These are phyloP conservation scores for Nematocida ironsii DNA, from an alignment of 371 early-diverging fungal species.

Conservation along the genomic window DNA sequence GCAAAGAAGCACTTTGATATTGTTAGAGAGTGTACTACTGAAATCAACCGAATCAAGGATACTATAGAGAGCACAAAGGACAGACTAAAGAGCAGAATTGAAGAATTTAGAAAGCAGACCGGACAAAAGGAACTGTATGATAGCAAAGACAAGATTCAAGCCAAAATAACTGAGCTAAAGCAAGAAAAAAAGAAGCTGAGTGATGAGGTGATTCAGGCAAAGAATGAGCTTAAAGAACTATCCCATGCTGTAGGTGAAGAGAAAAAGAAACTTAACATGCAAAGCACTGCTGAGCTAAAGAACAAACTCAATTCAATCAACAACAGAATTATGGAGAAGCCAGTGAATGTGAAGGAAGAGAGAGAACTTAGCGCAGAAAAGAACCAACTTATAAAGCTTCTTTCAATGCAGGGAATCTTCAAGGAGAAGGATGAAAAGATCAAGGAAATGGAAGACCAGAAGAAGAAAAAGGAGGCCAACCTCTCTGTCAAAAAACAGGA, in stretches of 20 bases:
- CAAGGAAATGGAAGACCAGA: constrained; percentile 51
- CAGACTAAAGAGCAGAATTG: constrained; percentile 42
- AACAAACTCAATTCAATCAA: constrained; percentile 34
- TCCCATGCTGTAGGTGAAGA: constrained; percentile 55
- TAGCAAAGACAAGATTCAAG: constrained; percentile 12
- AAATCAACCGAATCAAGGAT: constrained; percentile 39
- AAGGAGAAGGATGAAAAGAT: constrained; percentile 60
- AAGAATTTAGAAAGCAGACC: constrained; percentile 55
- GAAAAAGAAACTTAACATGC: constrained; percentile 57
- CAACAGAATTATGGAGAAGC: constrained; percentile 53
- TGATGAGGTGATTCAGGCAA: constrained; percentile 17
- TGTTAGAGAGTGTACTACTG: constrained; percentile 25
- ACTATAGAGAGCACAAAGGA: constrained; percentile 16
- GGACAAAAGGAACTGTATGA: constrained; percentile 58
- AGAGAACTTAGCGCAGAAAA: constrained; percentile 47
- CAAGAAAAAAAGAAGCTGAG: constrained; percentile 22
- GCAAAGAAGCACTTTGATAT: constrained; percentile 36
- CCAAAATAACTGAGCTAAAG: constrained; percentile 7
- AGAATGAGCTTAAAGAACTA: constrained; percentile 21
- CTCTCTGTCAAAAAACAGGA: constrained; percentile 53
- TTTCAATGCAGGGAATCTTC: constrained; percentile 57
- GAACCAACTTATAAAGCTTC: constrained; percentile 44
- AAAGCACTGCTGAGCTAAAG: constrained; percentile 48
- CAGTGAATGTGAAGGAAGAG: constrained; percentile 48
- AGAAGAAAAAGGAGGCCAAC: constrained; percentile 37